Evolutionary conservation across 495 filamentous ascomycete species (phyloP), one percentile per base, ranked within the genome.

Genomic region (Clohesyomyces aquaticus): DNA sequence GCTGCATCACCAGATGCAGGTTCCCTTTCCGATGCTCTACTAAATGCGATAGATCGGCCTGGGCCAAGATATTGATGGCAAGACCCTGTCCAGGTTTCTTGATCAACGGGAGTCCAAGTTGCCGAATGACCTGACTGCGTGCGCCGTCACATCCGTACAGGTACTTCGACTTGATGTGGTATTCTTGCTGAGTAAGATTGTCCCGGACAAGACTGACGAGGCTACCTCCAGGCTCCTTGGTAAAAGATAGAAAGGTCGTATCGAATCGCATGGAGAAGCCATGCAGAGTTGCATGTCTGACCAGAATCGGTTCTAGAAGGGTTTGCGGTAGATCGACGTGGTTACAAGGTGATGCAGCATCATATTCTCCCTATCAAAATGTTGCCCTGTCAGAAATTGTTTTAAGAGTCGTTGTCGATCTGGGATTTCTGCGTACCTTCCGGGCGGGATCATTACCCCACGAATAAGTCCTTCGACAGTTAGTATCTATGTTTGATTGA

Each of bases 91-190:
- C 14, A 25, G 46, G 19, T 25, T 47, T 38, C 14, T 38, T 6
- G 6, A 38, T 14, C 32, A 38, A 6, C 6, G 32, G 32, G 14
- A 38, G 6, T 38, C 32, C 32, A 38, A 38, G 32, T 14, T 6
- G 6, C 14, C 32, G 6, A 14, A 38, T 38, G 4, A 85, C 75
- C 41, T 77, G 73, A 61, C 80, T 83, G 14, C 80, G 69, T 0
- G 80, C 83, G 2, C 83, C 83, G 55, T 85, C 83, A 21, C 79
- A 80, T 10, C 83, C 83, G 58, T 85, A 84, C 1, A 85, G 71
- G 58, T 81, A 88, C 28, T 77, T 79, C 4, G 79, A 79, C 22
- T 76, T 72, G 41, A 85, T 74, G 16, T 72, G 47, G 65, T 79
- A 84, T 28, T 66, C 67, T 0, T 55, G 23, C 2, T 77, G 65